A percentile compares a stretch with the other conserved stretches of the same genome.
Conservation (phyloP, 345 rosid genomes). For the Eucalyptus erythrocorys region DNA sequence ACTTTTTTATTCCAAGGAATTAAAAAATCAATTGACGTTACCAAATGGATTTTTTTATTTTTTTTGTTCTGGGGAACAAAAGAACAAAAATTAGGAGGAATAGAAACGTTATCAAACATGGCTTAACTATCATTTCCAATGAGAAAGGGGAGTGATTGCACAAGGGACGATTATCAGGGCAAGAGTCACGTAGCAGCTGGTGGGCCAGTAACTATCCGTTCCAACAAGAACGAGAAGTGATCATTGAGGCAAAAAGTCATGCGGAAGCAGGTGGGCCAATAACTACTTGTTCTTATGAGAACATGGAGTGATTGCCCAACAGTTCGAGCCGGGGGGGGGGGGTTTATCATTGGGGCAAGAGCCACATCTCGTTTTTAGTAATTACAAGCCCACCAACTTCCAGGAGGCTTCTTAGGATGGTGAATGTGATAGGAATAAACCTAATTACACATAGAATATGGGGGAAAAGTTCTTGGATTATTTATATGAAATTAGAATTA, state of each 20-base stretch:
- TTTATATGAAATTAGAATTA: background rate
- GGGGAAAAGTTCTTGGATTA: background rate
- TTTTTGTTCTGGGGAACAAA: fast-evolving
- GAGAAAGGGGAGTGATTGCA: background rate
- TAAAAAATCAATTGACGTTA: no score
- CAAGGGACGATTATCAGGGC: background rate
- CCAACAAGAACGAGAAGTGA: background rate
- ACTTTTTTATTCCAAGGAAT: no score
- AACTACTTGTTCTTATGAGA: background rate
- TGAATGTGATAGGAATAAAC: background rate
- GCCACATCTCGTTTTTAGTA: background rate
- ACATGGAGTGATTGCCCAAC: background rate
- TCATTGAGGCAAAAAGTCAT: fast-evolving
- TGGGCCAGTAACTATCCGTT: background rate
- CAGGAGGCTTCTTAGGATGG: background rate
- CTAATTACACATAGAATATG: background rate
- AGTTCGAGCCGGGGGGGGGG: no score
- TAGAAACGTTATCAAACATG: fast-evolving
- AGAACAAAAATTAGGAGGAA: fast-evolving
- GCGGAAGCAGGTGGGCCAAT: background rate
- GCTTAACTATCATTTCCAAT: fast-evolving
- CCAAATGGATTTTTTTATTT: fast-evolving
- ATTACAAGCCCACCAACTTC: background rate
- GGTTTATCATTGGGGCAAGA: background rate
- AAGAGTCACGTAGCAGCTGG: fast-evolving